phyloP scores from a whole-genome alignment of 768 basidiomycete genomes.

The Mycena latifolia region DNA sequence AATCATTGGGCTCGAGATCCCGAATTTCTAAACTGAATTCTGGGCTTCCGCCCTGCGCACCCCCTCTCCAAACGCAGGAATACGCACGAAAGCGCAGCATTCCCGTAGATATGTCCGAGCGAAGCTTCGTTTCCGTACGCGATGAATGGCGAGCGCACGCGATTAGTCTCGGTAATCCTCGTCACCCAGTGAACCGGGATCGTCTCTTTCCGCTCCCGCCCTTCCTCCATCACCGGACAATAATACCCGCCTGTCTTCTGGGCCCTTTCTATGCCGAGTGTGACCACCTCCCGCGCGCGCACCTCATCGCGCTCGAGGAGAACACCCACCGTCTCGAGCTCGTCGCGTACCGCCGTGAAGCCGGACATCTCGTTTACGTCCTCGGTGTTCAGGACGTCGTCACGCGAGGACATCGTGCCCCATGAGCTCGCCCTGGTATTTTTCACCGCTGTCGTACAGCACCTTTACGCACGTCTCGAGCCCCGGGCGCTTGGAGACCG shows the following conservation, averaged over 20 bases:
- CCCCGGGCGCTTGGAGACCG: not conserved
- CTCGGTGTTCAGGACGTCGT: not conserved
- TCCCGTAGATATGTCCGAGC: constrained; percentile 1
- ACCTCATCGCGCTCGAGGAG: not conserved
- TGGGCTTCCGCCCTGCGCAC: not conserved
- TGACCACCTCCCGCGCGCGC: too few species aligned
- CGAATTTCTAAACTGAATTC: too few species aligned
- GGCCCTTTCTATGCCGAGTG: too few species aligned
- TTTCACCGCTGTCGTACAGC: constrained; percentile 6
- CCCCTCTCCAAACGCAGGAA: constrained; percentile 21
- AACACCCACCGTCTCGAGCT: not conserved
- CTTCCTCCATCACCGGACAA: not conserved
- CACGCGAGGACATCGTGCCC: not conserved
- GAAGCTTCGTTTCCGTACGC: constrained; percentile 11
- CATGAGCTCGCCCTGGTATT: not conserved
- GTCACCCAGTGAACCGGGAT: constrained; percentile 20
- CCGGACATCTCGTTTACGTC: not conserved
- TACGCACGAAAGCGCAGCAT: constrained; percentile 16
- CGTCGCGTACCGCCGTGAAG: not conserved
- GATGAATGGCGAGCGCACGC: not conserved
- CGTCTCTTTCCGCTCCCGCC: not conserved
- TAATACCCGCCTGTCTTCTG: not conserved
- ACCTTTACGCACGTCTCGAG: constrained; percentile 13
- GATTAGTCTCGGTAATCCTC: not conserved
- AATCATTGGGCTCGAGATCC: too few species aligned